A percentile compares a stretch with the other conserved stretches of the same genome.
phyloP scores from a whole-genome alignment of 164 flowering plant genomes.

The Dillenia turbinata region DNA sequence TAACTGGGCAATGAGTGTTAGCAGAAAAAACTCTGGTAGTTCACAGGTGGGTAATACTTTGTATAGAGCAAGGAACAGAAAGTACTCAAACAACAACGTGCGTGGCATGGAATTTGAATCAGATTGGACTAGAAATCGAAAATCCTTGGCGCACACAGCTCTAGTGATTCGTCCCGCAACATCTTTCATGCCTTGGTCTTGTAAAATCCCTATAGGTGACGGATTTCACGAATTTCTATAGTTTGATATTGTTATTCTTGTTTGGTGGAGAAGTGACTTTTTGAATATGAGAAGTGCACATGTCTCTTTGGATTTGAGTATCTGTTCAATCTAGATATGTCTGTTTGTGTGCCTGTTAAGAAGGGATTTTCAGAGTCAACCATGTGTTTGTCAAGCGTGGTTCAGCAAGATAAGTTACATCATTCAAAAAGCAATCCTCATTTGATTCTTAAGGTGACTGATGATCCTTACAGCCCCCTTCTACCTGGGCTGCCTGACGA shows the following conservation, averaged over 20 bases:
- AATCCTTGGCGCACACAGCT: slow-evolving; percentile 34
- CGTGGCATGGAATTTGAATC: slow-evolving; percentile 69
- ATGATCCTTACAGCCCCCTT: slow-evolving; percentile 40
- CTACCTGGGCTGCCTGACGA: slow-evolving; percentile 94
- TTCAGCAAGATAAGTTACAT: slow-evolving; percentile 21
- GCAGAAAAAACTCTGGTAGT: slow-evolving; percentile 20
- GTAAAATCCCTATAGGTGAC: slow-evolving; percentile 66
- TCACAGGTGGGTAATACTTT: slow-evolving; percentile 8
- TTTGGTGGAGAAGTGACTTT: slow-evolving; percentile 10
- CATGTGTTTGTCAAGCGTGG: slow-evolving; percentile 42
- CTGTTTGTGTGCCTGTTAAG: slow-evolving; percentile 40
- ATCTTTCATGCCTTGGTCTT: slow-evolving; percentile 74
- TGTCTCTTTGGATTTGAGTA: slow-evolving; percentile 10
- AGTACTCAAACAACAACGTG: slow-evolving; percentile 19
- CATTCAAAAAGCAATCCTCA: slow-evolving; percentile 26
- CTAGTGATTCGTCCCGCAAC: slow-evolving; percentile 44
- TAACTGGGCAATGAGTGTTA: slow-evolving; percentile 48
- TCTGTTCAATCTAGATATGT: slow-evolving; percentile 33
- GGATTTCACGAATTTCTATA: slow-evolving; percentile 76
- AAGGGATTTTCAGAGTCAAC: slow-evolving; percentile 34
- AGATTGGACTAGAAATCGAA: slow-evolving; percentile 40
- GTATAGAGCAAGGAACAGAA: slow-evolving; percentile 15
- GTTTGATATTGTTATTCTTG: slow-evolving; percentile 7
- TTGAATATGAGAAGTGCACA: slow-evolving; percentile 4
- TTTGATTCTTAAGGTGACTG: slow-evolving; percentile 14